phyloP scores from a whole-genome alignment of 2,329 filamentous ascomycete genomes.

The Chaetomiaceae sp. region DNA sequence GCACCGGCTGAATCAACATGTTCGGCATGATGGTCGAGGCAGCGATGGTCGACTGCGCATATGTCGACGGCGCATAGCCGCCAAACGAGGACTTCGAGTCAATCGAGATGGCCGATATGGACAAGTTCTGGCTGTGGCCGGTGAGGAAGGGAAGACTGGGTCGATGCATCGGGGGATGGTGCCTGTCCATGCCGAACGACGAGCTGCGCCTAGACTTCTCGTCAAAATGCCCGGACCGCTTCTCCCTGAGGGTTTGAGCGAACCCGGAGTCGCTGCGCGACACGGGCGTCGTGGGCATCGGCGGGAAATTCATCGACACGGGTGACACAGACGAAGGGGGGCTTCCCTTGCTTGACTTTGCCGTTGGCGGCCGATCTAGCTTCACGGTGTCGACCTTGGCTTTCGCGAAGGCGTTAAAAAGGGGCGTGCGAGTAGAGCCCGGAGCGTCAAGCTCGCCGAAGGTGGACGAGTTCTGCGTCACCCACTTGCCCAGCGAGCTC shows the following conservation, averaged over 20 bases:
- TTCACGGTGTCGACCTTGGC: conserved; percentile 61
- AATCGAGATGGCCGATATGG: conserved; percentile 53
- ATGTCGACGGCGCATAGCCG: conserved; percentile 75
- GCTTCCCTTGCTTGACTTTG: conserved; percentile 56
- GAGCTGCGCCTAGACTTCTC: conserved; percentile 74
- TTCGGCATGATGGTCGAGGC: conserved; percentile 84
- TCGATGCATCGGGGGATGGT: conserved; percentile 55
- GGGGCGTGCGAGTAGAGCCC: conserved; percentile 50
- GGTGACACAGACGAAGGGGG: conserved; percentile 66
- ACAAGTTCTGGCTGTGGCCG: conserved; percentile 54
- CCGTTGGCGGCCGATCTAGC: conserved; percentile 71
- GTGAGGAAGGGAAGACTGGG: conserved; percentile 70
- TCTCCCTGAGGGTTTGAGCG: conserved; percentile 80
- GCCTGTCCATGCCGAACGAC: conserved; percentile 77
- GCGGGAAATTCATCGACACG: conserved; percentile 69
- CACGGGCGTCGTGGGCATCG: conserved; percentile 68
- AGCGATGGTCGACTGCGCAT: conserved; percentile 78
- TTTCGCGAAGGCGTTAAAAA: conserved; percentile 89
- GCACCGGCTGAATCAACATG: conserved; percentile 71
- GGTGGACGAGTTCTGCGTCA: conserved; percentile 79
- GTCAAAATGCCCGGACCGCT: conserved; percentile 89
- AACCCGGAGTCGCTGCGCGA: conserved; percentile 90
- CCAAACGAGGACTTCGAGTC: conserved; percentile 65
- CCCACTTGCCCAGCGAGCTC: conserved; percentile 76
- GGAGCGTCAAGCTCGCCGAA: conserved; percentile 64